These are phyloP conservation scores for Cyclospora cayetanensis DNA, from an alignment of 169 alveolate genomes.

Conservation along the genomic window DNA sequence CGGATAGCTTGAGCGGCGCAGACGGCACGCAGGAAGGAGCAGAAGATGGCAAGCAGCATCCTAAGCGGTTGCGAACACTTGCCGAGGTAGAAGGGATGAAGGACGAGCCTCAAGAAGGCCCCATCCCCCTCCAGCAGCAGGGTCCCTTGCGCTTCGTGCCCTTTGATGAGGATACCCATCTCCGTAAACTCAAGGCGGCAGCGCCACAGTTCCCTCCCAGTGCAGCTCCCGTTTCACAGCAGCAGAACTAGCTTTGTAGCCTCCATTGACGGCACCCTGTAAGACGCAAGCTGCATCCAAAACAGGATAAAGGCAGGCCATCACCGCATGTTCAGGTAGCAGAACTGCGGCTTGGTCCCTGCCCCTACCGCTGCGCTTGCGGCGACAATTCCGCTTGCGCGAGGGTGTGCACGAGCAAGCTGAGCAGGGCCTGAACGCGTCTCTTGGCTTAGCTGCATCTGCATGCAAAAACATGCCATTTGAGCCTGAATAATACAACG, in stretches of 20 bases:
- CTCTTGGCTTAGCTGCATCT: too few species aligned
- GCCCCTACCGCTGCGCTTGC: too few species aligned
- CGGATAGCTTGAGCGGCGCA: conserved; percentile 7
- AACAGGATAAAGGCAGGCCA: too few species aligned
- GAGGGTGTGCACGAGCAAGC: too few species aligned
- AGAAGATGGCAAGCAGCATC: neutral
- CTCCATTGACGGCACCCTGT: too few species aligned
- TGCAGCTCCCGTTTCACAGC: neutral
- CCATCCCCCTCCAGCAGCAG: conserved; percentile 12
- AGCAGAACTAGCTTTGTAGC: neutral
- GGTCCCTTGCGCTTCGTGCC: conserved; percentile 15
- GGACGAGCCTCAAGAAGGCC: conserved; percentile 37
- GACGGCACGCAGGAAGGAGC: neutral
- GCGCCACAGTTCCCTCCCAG: neutral
- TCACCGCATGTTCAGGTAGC: too few species aligned
- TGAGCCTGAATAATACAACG: too few species aligned
- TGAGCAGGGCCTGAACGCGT: too few species aligned
- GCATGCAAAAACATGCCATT: too few species aligned
- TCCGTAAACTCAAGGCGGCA: conserved; percentile 39
- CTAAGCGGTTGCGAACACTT: conserved; percentile 60
- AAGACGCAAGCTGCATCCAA: too few species aligned
- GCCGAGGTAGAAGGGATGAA: conserved; percentile 72
- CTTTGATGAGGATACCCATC: conserved; percentile 7
- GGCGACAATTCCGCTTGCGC: too few species aligned
- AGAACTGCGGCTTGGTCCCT: too few species aligned